A percentile compares a stretch with the other conserved stretches of the same genome.
Evolutionary conservation across 805 yeast genomes (phyloP).

Genomic region (Candida rishiriensis): DNA sequence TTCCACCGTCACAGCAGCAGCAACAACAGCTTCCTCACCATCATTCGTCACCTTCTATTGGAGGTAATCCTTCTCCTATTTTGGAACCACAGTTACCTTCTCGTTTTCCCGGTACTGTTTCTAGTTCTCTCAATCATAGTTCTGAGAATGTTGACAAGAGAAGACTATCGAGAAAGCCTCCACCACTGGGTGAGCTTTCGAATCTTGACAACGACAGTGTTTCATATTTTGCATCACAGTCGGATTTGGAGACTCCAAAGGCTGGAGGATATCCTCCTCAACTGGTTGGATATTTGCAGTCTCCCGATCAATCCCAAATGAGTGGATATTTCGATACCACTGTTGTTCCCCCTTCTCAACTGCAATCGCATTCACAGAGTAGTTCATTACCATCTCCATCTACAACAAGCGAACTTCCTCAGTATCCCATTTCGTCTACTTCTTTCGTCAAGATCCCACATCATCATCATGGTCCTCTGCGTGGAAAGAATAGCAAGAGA

Average conservation of each 20-base stretch:
- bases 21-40: too few relatives aligned
- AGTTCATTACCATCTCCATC: conserved; percentile 4
- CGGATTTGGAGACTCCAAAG: conserved; percentile 5
- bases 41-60: too few relatives aligned
- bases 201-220: not conserved
- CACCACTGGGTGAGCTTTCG: conserved; percentile 4
- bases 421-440: conserved; percentile 16
- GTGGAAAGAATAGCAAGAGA: conserved; percentile 19
- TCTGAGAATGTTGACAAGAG: conserved; percentile 1
- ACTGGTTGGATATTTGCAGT: not conserved
- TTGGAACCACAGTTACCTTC: too few relatives aligned
- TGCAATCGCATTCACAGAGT: not conserved
- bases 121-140: not conserved
- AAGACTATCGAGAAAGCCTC: conserved; percentile 8
- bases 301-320: not conserved
- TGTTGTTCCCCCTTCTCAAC: not conserved
- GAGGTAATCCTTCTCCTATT: too few relatives aligned
- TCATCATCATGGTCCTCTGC: conserved; percentile 21
- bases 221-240: conserved; percentile 4
- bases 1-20: too few relatives aligned
- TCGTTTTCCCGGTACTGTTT: not conserved
- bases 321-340: not conserved
- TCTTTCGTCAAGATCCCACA: conserved; percentile 13
- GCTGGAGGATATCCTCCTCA: not conserved
- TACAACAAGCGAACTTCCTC: conserved; percentile 1